Evolutionary conservation across 129 eudicot genomes (phyloP).

Genomic region (Scalesia atractyloides): DNA sequence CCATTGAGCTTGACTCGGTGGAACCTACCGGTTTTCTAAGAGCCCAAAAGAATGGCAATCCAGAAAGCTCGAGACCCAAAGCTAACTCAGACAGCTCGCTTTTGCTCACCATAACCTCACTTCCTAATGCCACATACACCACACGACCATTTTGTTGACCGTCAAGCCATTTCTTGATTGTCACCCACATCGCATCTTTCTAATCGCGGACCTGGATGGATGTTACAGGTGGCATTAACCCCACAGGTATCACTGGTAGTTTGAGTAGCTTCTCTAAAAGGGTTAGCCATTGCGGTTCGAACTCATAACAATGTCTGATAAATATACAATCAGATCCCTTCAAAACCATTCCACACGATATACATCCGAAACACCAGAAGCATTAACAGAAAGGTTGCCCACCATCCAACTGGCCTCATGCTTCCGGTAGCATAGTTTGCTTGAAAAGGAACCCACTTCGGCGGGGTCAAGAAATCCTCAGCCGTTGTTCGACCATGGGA

Average conservation of each 20-base stretch:
- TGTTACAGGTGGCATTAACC: constrained; percentile 43
- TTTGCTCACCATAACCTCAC: constrained; percentile 41
- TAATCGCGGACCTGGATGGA: constrained; percentile 1
- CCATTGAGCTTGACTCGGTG: not conserved
- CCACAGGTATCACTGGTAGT: constrained; percentile 46
- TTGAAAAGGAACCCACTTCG: constrained; percentile 47
- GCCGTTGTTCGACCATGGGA: constrained; percentile 14
- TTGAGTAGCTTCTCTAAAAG: constrained; percentile 40
- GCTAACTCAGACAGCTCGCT: constrained; percentile 40
- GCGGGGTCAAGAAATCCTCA: constrained; percentile 32
- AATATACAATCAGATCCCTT: constrained; percentile 33
- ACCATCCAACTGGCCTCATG: constrained; percentile 37
- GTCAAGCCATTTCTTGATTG: constrained; percentile 43
- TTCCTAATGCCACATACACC: constrained; percentile 49
- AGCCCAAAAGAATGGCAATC: constrained; percentile 59
- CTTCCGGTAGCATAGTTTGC: constrained; percentile 33
- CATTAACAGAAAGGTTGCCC: not conserved
- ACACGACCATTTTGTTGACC: constrained; percentile 35
- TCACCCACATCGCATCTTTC: constrained; percentile 34
- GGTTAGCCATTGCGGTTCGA: constrained; percentile 49
- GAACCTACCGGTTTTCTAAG: constrained; percentile 25
- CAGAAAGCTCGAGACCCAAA: constrained; percentile 52
- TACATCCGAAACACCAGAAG: constrained; percentile 40
- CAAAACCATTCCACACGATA: constrained; percentile 13
- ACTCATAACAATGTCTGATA: constrained; percentile 37